Base-by-base conservation (phyloP, 2,329 filamentous ascomycete genomes). In the Bipolaris cookei region DNA sequence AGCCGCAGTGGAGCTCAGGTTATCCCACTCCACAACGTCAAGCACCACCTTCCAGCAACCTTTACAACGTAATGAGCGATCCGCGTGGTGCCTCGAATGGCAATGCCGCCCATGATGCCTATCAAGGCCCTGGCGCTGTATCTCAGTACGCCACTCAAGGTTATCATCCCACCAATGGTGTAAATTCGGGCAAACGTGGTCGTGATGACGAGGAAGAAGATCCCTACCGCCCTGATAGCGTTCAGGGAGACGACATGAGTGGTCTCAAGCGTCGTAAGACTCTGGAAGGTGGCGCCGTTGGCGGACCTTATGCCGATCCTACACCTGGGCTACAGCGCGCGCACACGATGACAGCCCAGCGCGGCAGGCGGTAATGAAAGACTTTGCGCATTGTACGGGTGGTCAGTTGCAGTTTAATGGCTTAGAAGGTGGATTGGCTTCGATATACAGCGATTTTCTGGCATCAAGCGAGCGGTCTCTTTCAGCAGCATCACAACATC, bases 31-130 rank as follows among this genome's bases (percentile, higher is more conserved):
- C 93, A 46, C 92, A 92, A 20, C 88, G 92, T 39, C 80, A 83
- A 55, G 80, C 81, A 41, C 82, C 87, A 58, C 84, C 89, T 3
- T 88, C 90, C 0, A 93, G 91, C 81, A 96, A 88, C 72, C 81
- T 97, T 48, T 96, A 96, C 82, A 96, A 88, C 76, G 89, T 96
- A 61, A 92, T 96, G 80, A 93, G 89, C 74, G 92, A 91, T 72
- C 90, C 91, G 58, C 86, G 91, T 23, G 86, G 81, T 45, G 79
- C 82, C 28, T 77, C 86, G 10, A 91, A 91, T 65, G 89, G 89
- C n/a, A 83, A 82, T 28, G 77, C 86, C 11, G 79, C 83, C 18
- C 84, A 84, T 47, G 91, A 96, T 64, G 85, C 88, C 6, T 96
- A 96, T 73, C 84, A 86, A 32, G 83, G 87, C 14, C 83, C 90